Evolutionary conservation across 2,329 filamentous ascomycete genomes (phyloP).

Genomic region (Ceratocystis papillata): DNA sequence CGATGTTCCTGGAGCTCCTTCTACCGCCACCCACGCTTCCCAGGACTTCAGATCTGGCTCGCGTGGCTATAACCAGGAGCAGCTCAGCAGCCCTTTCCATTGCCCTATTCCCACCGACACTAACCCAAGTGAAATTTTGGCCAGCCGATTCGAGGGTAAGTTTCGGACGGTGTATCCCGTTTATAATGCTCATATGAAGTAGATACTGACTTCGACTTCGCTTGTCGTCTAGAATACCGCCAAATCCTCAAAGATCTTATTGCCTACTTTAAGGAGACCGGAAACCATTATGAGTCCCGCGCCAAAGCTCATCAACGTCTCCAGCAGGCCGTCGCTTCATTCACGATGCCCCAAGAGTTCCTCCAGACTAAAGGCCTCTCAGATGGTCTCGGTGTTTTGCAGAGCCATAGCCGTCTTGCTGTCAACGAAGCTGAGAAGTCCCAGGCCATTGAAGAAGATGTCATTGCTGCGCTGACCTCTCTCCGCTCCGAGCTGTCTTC

Average conservation of each 20-base stretch:
- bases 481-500: conserved; percentile 79
- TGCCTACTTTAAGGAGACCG: conserved; percentile 83
- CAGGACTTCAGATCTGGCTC: neutral
- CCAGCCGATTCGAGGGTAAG: conserved; percentile 78
- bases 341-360: conserved; percentile 62
- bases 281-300: conserved; percentile 75
- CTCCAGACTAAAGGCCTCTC: conserved; percentile 72
- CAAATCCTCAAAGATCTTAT: conserved; percentile 93
- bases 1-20: neutral
- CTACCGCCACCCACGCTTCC: neutral
- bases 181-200: conserved; percentile 5
- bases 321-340: conserved; percentile 74
- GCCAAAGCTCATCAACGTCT: conserved; percentile 74
- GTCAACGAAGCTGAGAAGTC: conserved; percentile 78
- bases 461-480: conserved; percentile 76
- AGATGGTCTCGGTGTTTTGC: conserved; percentile 71
- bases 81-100: conserved; percentile 63
- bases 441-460: conserved; percentile 79
- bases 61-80: neutral
- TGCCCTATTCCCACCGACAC: conserved; percentile 81
- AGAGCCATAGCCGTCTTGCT: conserved; percentile 70
- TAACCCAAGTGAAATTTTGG: conserved; percentile 77
- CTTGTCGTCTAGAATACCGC: conserved; percentile 59
- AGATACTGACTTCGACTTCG: conserved; percentile 13
- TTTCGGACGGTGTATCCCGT: conserved; percentile 13